phyloP scores from a whole-genome alignment of 805 yeast species.

The Monosporozyma aquatica region DNA sequence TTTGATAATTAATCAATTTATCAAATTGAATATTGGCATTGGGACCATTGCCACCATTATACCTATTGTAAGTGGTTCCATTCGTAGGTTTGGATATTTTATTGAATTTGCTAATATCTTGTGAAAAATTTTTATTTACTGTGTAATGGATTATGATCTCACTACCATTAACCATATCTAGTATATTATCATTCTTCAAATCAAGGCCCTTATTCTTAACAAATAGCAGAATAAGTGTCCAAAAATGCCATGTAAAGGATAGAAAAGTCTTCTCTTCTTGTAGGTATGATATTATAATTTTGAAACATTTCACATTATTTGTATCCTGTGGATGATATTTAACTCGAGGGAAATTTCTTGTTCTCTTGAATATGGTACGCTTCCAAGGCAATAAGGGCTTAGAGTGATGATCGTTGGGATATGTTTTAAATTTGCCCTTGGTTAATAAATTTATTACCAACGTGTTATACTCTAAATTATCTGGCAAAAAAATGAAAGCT shows the following conservation, averaged over 20 bases:
- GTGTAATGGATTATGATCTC: not conserved
- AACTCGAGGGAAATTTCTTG: not conserved
- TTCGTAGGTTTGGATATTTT: not conserved
- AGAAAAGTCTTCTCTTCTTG: constrained; percentile 21
- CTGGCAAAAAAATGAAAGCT: constrained; percentile 25
- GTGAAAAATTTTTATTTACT: not conserved
- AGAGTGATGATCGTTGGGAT: not conserved
- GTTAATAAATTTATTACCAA: not conserved
- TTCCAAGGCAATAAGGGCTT: constrained; percentile 20
- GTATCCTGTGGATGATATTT: not conserved
- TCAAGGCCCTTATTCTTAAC: not conserved
- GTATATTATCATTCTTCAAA: not conserved
- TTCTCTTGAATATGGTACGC: not conserved
- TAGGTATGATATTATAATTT: constrained; percentile 25
- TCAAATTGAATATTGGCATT: not conserved
- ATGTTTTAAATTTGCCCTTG: not conserved
- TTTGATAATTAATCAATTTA: not conserved
- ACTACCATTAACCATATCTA: not conserved
- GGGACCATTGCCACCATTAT: not conserved
- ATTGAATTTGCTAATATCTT: not conserved
- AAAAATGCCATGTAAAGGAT: constrained; percentile 29
- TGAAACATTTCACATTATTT: constrained; percentile 13
- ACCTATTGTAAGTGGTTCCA: too few relatives aligned
- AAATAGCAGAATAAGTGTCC: constrained; percentile 18
- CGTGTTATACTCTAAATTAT: constrained; percentile 20